A percentile compares a stretch with the other conserved stretches of the same genome.
Conservation (phyloP, 345 rosid genomes). For the Gossypium thurberi region DNA sequence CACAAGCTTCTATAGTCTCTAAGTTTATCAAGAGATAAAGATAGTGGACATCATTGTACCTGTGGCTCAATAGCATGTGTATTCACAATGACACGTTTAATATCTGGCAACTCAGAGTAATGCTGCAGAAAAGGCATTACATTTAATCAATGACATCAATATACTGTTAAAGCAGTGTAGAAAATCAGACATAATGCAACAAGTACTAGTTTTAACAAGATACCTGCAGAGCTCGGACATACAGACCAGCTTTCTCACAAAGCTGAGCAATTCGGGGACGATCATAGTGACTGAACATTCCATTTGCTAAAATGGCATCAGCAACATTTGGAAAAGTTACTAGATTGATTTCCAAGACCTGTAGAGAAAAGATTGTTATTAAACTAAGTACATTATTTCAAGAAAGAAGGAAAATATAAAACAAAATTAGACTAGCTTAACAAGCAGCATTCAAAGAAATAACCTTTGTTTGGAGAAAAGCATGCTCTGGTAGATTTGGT, state of each 20-base stretch:
- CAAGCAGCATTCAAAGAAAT: neutral
- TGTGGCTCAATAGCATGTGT: constrained; percentile 99
- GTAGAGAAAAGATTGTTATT: constrained; percentile 17
- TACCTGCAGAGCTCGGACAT: constrained; percentile 84
- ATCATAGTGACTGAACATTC: constrained; percentile 98
- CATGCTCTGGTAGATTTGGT: constrained; percentile 93
- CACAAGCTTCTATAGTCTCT: neutral
- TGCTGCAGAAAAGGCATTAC: constrained; percentile 55
- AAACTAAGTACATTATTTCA: neutral
- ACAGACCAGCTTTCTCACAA: constrained; percentile 99
- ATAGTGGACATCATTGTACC: constrained; percentile 36
- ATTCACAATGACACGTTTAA: constrained; percentile 97
- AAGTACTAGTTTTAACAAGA: constrained; percentile 2
- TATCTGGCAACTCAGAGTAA: constrained; percentile 88
- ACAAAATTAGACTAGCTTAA: neutral
- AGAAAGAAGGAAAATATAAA: neutral
- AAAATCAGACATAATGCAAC: neutral
- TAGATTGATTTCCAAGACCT: constrained; percentile 98
- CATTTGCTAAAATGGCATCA: constrained; percentile 94
- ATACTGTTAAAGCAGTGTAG: constrained; percentile 1
- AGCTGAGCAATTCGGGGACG: constrained; percentile 96
- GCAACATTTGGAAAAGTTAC: constrained; percentile 98
- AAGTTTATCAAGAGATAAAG: constrained; percentile 14
- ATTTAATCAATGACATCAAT: neutral
- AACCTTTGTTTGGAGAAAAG: constrained; percentile 89